Evolutionary conservation across 345 rosid species (phyloP).

Genomic region (Salix caprea): DNA sequence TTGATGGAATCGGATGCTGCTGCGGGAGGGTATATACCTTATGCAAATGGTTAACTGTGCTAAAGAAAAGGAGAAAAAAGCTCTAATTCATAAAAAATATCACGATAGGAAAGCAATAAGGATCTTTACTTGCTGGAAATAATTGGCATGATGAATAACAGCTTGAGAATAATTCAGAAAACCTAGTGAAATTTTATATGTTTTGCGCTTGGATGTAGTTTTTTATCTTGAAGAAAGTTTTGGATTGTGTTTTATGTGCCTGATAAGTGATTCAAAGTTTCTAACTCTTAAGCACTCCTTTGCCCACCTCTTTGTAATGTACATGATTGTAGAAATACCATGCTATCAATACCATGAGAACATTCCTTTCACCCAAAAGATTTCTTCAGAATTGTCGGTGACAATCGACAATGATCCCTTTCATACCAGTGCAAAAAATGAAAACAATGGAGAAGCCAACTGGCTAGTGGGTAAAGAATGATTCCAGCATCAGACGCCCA

Average conservation of each 20-base stretch:
- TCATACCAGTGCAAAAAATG: background rate
- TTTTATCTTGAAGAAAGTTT: background rate
- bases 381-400: background rate
- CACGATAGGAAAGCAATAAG: background rate
- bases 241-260: background rate
- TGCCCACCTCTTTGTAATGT: background rate
- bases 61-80: background rate
- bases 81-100: background rate
- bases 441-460: background rate
- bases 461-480: background rate
- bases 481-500: background rate
- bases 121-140: background rate
- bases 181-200: background rate
- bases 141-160: background rate
- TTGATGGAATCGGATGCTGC: conserved; percentile 4
- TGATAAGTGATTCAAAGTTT: background rate
- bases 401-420: background rate
- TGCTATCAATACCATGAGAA: background rate
- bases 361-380: background rate
- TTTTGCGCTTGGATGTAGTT: background rate
- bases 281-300: background rate
- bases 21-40: conserved; percentile 1
- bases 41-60: conserved; percentile 17
- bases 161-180: background rate
- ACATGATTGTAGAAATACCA: background rate